A percentile compares a stretch with the other conserved stretches of the same genome.
Evolutionary conservation across 2,329 filamentous ascomycete genomes (phyloP).

Genomic region (Alternaria sp.): DNA sequence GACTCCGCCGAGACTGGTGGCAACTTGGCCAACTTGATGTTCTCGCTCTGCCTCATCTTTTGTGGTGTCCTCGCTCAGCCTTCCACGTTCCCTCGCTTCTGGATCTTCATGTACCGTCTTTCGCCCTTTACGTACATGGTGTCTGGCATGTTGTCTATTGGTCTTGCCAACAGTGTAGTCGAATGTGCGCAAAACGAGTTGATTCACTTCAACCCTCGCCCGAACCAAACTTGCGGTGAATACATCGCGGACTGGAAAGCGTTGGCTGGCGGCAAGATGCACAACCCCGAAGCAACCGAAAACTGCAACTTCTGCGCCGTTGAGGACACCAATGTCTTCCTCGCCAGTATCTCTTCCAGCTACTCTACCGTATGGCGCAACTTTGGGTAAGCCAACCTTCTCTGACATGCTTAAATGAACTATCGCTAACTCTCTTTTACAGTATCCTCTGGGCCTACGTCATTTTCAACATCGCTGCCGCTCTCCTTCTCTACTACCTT

Average conservation of each 20-base stretch:
- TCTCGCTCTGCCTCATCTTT: slow-evolving; percentile 78
- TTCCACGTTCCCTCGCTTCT: slow-evolving; percentile 72
- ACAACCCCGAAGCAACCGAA: slow-evolving; percentile 41
- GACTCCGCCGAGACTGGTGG: slow-evolving; percentile 78
- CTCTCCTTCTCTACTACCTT: slow-evolving; percentile 64
- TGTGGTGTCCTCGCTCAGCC: slow-evolving; percentile 76
- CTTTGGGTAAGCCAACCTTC: slow-evolving; percentile 53
- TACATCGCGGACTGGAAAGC: slow-evolving; percentile 51
- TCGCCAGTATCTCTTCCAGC: slow-evolving; percentile 52
- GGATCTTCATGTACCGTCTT: slow-evolving; percentile 85
- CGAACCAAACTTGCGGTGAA: slow-evolving; percentile 53
- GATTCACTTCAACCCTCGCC: slow-evolving; percentile 70
- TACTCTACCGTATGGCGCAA: slow-evolving; percentile 62
- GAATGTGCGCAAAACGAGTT: slow-evolving; percentile 75
- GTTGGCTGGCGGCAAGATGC: slow-evolving; percentile 49
- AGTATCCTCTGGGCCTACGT: slow-evolving; percentile 62
- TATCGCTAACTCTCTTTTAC: background rate
- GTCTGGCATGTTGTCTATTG: slow-evolving; percentile 74
- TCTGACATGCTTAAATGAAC: background rate
- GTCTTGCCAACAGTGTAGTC: slow-evolving; percentile 72
- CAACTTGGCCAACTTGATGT: slow-evolving; percentile 78
- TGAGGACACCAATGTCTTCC: slow-evolving; percentile 55
- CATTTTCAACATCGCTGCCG: slow-evolving; percentile 61
- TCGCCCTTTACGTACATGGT: slow-evolving; percentile 87
- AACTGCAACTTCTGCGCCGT: slow-evolving; percentile 56